Evolutionary conservation across 106 monocot genomes (phyloP).

Genomic region (Dendrobium huoshanense): DNA sequence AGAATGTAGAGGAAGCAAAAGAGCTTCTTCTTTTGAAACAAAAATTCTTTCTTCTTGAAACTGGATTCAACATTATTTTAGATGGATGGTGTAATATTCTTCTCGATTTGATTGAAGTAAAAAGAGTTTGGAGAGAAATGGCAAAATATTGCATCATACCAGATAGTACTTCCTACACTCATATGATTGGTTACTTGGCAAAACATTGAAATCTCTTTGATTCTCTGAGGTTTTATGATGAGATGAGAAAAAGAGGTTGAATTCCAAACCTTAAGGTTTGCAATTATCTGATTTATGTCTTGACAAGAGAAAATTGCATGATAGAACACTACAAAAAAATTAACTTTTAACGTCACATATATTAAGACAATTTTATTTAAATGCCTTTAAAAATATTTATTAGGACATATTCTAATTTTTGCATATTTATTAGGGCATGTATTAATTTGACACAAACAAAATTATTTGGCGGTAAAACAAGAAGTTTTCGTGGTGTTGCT

Average conservation of each 20-base stretch:
- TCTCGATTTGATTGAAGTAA: constrained; percentile 67
- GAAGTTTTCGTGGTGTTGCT: no score
- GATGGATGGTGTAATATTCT: constrained; percentile 74
- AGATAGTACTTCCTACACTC: constrained; percentile 61
- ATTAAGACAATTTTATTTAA: no score
- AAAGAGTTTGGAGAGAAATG: constrained; percentile 93
- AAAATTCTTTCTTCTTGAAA: constrained; percentile 63
- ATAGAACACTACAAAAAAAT: constrained; percentile 12
- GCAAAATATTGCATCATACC: constrained; percentile 72
- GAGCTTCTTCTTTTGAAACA: constrained; percentile 56
- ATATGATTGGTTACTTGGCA: constrained; percentile 65
- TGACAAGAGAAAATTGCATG: constrained; percentile 62
- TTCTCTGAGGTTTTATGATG: constrained; percentile 71
- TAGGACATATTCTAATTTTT: no score
- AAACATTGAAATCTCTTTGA: constrained; percentile 77
- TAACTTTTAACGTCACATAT: no score
- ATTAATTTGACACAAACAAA: no score
- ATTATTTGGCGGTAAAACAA: no score
- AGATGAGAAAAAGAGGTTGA: constrained; percentile 80
- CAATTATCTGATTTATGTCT: constrained; percentile 68
- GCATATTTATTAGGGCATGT: no score
- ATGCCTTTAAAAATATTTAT: no score
- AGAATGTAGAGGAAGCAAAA: constrained; percentile 85
- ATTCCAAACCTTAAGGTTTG: constrained; percentile 15
- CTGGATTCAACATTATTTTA: constrained; percentile 77